Conservation (phyloP, 139 green algal genomes). For the Chlorella ohadii region DNA sequence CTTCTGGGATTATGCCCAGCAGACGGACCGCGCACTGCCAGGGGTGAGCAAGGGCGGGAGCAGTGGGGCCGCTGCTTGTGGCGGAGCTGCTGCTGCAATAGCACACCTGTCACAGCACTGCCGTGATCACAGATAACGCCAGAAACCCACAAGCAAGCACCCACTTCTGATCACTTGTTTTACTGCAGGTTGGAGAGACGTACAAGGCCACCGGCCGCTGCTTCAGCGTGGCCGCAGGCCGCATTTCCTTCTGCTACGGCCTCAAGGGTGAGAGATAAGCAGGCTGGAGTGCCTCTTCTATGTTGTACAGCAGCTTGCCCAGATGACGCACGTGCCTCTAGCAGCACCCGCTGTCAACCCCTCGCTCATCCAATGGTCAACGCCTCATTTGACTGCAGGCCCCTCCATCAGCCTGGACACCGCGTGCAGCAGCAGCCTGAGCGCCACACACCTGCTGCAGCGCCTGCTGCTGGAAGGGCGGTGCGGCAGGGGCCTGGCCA, state of each 20-base stretch:
- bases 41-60: not conserved
- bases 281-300: too few species aligned
- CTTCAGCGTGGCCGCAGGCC: constrained; percentile 81
- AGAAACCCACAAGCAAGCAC: too few species aligned
- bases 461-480: constrained; percentile 33
- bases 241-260: constrained; percentile 81
- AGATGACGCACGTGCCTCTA: too few species aligned
- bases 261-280: constrained; percentile 55
- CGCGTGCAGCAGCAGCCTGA: constrained; percentile 78
- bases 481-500: constrained; percentile 27
- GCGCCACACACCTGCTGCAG: constrained; percentile 54
- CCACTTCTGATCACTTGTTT: too few species aligned
- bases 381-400: constrained; percentile 40
- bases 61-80: too few species aligned
- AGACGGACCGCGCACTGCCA: constrained; percentile 21
- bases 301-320: too few species aligned
- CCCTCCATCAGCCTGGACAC: constrained; percentile 63
- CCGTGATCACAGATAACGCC: too few species aligned
- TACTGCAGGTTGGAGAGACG: constrained; percentile 32
- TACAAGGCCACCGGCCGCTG: constrained; percentile 55
- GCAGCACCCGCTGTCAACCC: too few species aligned
- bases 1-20: constrained; percentile 53
- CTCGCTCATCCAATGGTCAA: too few species aligned
- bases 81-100: too few species aligned
- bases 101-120: too few species aligned